Percentiles rank a stretch among this genome's conserved stretches.
phyloP scores from a whole-genome alignment of 768 basidiomycete genomes.

The Imleria badia region DNA sequence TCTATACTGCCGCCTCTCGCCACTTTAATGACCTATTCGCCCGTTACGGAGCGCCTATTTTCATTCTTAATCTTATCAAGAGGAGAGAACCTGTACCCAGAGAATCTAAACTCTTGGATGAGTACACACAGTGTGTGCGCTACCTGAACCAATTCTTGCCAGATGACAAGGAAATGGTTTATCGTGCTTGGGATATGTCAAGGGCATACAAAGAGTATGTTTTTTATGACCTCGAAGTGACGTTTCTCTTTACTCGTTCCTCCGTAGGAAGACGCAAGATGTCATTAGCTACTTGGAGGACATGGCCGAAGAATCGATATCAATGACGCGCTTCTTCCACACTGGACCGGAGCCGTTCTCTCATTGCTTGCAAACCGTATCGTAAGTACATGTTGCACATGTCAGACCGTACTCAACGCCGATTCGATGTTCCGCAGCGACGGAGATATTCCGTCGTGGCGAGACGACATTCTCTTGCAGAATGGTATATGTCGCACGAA shows the following conservation, averaged over 20 bases:
- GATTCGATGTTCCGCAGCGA: slow-evolving; percentile 23
- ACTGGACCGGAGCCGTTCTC: slow-evolving; percentile 85
- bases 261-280: slow-evolving; percentile 82
- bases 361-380: slow-evolving; percentile 52
- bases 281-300: slow-evolving; percentile 95
- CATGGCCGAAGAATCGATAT: slow-evolving; percentile 89
- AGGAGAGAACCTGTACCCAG: slow-evolving; percentile 73
- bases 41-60: slow-evolving; percentile 87
- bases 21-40: slow-evolving; percentile 92
- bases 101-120: slow-evolving; percentile 86
- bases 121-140: slow-evolving; percentile 87
- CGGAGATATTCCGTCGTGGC: slow-evolving; percentile 42
- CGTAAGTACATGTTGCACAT: slow-evolving; percentile 27
- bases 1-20: slow-evolving; percentile 86
- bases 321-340: slow-evolving; percentile 93
- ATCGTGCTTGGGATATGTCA: slow-evolving; percentile 96
- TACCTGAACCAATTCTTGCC: slow-evolving; percentile 98
- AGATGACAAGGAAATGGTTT: slow-evolving; percentile 78
- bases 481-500: slow-evolving; percentile 92
- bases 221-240: neutral
- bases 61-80: slow-evolving; percentile 94
- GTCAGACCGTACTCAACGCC: neutral
- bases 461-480: slow-evolving; percentile 74
- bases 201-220: slow-evolving; percentile 90
- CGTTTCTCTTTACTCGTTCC: neutral